Evolutionary conservation across 164 flowering plant genomes (phyloP).

Genomic region (Macadamia tetraphylla): DNA sequence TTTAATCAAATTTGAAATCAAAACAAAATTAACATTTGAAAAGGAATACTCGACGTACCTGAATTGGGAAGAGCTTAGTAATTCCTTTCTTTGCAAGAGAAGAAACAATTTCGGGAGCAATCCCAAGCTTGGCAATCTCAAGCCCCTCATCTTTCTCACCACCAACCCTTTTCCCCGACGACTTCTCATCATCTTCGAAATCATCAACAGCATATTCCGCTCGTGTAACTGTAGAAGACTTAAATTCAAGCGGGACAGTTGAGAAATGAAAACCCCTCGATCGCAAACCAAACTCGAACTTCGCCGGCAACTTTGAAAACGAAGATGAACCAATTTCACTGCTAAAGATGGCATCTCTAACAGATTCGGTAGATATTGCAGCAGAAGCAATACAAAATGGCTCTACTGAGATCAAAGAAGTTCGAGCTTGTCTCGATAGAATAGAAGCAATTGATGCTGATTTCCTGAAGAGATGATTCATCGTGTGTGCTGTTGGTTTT

Average conservation of each 20-base stretch:
- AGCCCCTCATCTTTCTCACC: constrained; percentile 46
- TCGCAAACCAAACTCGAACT: not conserved
- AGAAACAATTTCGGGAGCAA: constrained; percentile 46
- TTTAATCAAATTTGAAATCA: not conserved
- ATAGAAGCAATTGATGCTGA: no score
- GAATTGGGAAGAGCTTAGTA: constrained; percentile 62
- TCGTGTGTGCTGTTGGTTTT: no score
- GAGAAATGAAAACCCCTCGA: not conserved
- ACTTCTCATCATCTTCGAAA: constrained; percentile 35
- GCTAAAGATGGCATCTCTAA: not conserved
- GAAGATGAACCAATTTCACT: not conserved
- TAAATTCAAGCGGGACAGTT: not conserved
- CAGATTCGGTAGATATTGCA: no score
- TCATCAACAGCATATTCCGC: constrained; percentile 5
- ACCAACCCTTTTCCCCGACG: constrained; percentile 10
- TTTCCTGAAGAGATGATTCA: no score
- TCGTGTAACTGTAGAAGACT: not conserved
- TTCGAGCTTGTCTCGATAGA: no score
- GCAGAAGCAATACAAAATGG: not conserved
- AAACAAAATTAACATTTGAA: not conserved
- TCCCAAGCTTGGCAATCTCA: constrained; percentile 73
- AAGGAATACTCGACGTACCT: constrained; percentile 31
- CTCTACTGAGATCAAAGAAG: not conserved
- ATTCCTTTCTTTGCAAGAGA: constrained; percentile 48
- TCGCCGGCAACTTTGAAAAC: not conserved